Evolutionary conservation across 768 basidiomycete species (phyloP), one percentile per base, ranked within the genome.

Genomic region (Tephrocybe sp.): DNA sequence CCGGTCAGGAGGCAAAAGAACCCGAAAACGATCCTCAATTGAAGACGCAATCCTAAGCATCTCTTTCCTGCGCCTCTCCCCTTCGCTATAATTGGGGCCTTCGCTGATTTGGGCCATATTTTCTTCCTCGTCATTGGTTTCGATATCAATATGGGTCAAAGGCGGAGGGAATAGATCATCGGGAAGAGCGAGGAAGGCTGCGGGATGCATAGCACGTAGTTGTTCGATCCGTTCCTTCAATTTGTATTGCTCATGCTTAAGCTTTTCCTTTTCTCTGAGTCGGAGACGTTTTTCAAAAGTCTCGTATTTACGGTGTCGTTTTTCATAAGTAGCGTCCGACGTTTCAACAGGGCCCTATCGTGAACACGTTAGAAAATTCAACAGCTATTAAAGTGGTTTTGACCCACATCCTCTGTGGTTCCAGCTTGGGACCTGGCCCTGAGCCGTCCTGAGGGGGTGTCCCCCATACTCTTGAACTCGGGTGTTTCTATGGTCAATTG

Each of bases 211-310:
- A 22, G 73, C 75, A 47, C 76, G 79, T 48, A 94, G 75, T 60
- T 93, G 87, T 44, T 94, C 91, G 52, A 94, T 87, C 28, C 92
- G 83, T 61, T 92, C 87, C 65, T 88, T 87, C 60, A 96, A 82
- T 63, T 92, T 92, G 71, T 93, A 92, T 58, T 92, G 90, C 61
- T 94, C 92, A 56, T 92, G 87, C 67, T 89, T 87, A 47, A 95
- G 79, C 63, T 92, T 92, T 68, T 96, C 92, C 68, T 92, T 92
- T 69, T 95, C 92, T 47, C 92, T 82, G 27, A 89, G 71, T 4
- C 92, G 86, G 61, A 86, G 83, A 7, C 91, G 81, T 64, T 90
- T 91, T 68, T 95, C 93, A 51, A 89, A 87, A 12, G 78, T 79
- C 64, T 94, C 92, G 66, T 89, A 93, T 63, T 89, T 92, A 44